Base-by-base conservation (phyloP, 257 asterid genomes). In the Prunella vulgaris region DNA sequence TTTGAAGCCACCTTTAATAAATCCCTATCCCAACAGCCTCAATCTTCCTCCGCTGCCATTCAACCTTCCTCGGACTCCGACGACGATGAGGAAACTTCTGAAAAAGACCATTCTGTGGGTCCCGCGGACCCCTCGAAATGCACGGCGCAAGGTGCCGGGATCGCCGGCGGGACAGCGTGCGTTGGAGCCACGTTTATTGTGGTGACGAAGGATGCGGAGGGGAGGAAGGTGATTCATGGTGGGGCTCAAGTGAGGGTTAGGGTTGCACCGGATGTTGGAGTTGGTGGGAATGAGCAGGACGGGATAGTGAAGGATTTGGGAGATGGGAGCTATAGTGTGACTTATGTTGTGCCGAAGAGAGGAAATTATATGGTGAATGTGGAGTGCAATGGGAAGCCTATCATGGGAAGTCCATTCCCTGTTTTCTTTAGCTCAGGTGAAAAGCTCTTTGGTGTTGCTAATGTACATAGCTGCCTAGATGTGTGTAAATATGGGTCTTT, bases 321-420 rank as follows among this genome's bases (percentile, higher is more conserved):
- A 9, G 99, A 94, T 72, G 99, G 99, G 66, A 86, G 87, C 38
- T 94, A 88, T 60, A 83, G 87, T 5, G 96, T 89, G 28, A 94
- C 97, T 4, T 94, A 94, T 61, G 90, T 87, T 58, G 99, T 94
- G 64, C 81, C 97, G 0, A 89, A 89, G 80, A 85, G 95, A 71
- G 99, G 99, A 51, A 94, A 89, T 78, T 94, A 94, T 72, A 94
- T 94, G 99, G 97, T 94, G 64, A 81, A 84, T 74, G 96, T 91
- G 54, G 96, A 94, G 81, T 94, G 99, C 84, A 87, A 89, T 81
- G 99, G 96, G 67, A 85, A 75, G 81, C 85, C 97, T 4, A 91
- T 94, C 12, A 87, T 87, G 96, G 99, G 99, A 18, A 94, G 99
- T 74, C 99, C 97, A 0, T 94, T 91, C 73, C 99, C 99, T 14